phyloP scores from a whole-genome alignment of 2,329 filamentous ascomycete species.

The Alternaria angustiovoidea region DNA sequence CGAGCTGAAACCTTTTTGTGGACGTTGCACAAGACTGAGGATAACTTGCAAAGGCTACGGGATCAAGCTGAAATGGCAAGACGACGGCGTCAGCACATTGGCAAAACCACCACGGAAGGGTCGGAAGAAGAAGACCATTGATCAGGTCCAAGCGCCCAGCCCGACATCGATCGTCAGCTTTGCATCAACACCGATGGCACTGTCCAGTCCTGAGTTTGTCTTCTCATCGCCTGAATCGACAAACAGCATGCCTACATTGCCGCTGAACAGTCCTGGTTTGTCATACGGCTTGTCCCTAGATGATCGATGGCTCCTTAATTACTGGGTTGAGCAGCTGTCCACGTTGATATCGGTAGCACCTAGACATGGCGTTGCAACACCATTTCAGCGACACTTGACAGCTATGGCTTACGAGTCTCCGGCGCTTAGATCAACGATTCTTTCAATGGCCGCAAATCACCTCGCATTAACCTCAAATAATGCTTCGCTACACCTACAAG shows the following conservation, averaged over 20 bases:
- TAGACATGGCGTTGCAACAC: conserved; percentile 24
- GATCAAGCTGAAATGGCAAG: conserved; percentile 41
- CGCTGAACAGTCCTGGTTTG: conserved; percentile 8
- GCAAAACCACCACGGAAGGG: conserved; percentile 24
- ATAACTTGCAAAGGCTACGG: conserved; percentile 44
- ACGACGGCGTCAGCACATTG: conserved; percentile 20
- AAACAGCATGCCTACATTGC: conserved; percentile 15
- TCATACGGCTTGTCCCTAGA: conserved; percentile 24
- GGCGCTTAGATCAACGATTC: conserved; percentile 41
- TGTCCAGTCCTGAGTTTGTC: conserved; percentile 2
- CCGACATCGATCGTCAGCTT: conserved; percentile 26
- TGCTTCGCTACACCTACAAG: conserved; percentile 29
- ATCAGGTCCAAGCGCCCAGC: conserved; percentile 13
- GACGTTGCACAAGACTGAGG: conserved; percentile 37
- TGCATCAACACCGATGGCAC: conserved; percentile 18
- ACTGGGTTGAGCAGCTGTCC: conserved; percentile 40
- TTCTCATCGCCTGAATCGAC: conserved; percentile 19
- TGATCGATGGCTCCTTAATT: conserved; percentile 38
- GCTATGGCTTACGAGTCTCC: conserved; percentile 37
- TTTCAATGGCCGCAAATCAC: conserved; percentile 45
- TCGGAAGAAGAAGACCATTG: conserved; percentile 24
- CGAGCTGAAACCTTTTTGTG: conserved; percentile 40
- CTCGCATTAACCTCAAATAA: conserved; percentile 33
- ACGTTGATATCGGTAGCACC: conserved; percentile 37
- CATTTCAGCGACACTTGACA: conserved; percentile 41